Evolutionary conservation across 1,139 yeast species (phyloP).

Genomic region (Debaryomycetaceae sp.): DNA sequence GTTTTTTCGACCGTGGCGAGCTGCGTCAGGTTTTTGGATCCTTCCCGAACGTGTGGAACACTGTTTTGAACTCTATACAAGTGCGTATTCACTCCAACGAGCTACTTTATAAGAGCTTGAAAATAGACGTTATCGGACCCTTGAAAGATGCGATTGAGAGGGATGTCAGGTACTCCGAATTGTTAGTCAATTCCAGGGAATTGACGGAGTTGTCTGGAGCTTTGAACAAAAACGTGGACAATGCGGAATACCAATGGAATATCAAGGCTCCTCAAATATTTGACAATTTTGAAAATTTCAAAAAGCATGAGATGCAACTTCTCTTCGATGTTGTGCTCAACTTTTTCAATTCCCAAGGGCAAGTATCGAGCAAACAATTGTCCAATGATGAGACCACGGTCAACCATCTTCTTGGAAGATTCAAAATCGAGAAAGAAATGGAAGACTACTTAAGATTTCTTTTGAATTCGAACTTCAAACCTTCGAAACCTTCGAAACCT

Average conservation of each 20-base stretch:
- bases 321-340: conserved; percentile 67
- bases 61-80: conserved; percentile 49
- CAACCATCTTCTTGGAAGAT: conserved; percentile 54
- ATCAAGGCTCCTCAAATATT: conserved; percentile 75
- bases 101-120: conserved; percentile 47
- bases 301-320: conserved; percentile 60
- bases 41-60: conserved; percentile 55
- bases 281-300: conserved; percentile 73
- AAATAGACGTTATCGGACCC: conserved; percentile 54
- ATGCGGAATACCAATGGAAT: conserved; percentile 60
- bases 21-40: conserved; percentile 49
- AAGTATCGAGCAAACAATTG: conserved; percentile 42
- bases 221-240: conserved; percentile 15
- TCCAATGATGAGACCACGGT: conserved; percentile 62
- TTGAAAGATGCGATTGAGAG: conserved; percentile 50
- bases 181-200: conserved; percentile 40
- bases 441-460: conserved; percentile 33
- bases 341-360: conserved; percentile 61
- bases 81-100: conserved; percentile 54
- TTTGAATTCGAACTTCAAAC: conserved; percentile 22
- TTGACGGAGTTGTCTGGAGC: conserved; percentile 31
- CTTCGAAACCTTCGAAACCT: conserved; percentile 5
- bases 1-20: conserved; percentile 29
- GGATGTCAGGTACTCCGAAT: conserved; percentile 48
- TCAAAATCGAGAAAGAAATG: conserved; percentile 39